phyloP scores from a whole-genome alignment of 1,284 basidiomycete species.

The Trichosporon coremiiforme region DNA sequence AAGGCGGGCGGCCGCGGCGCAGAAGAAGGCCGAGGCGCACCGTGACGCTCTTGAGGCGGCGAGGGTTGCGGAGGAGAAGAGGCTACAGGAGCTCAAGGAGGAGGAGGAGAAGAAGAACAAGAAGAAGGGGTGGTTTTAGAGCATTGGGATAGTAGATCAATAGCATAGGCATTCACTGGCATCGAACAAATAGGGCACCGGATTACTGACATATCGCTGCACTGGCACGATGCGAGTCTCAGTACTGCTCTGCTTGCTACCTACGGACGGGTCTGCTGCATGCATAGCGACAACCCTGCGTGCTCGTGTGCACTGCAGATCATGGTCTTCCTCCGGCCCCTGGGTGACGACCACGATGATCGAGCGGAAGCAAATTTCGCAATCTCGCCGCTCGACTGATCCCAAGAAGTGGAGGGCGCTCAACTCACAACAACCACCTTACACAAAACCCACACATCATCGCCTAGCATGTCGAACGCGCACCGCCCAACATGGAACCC shows the following conservation, averaged over 20 bases:
- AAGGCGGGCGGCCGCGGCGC: slow-evolving; percentile 9
- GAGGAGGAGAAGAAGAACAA: not conserved
- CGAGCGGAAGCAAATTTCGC: slow-evolving; percentile 11
- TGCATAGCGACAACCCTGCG: not conserved
- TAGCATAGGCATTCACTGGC: slow-evolving; percentile 18
- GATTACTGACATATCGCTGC: slow-evolving; percentile 7
- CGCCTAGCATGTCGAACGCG: slow-evolving; percentile 54
- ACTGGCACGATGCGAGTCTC: not conserved
- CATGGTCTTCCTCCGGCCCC: not conserved
- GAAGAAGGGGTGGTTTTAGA: slow-evolving; percentile 19
- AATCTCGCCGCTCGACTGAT: not conserved
- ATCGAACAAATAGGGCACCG: too few relatives aligned
- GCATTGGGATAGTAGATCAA: not conserved
- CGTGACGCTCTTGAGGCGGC: slow-evolving; percentile 4
- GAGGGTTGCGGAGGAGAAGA: not conserved
- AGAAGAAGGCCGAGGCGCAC: slow-evolving; percentile 6
- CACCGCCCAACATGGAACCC: slow-evolving; percentile 58
- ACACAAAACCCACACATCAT: not conserved
- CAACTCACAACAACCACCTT: not conserved
- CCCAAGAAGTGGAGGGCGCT: not conserved
- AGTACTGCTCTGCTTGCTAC: too few relatives aligned
- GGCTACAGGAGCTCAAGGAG: not conserved
- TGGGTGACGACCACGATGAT: not conserved
- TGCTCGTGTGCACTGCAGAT: not conserved
- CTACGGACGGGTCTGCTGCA: not conserved